Evolutionary conservation across 495 filamentous ascomycete species (phyloP).

Genomic region (Patellaria atrata): DNA sequence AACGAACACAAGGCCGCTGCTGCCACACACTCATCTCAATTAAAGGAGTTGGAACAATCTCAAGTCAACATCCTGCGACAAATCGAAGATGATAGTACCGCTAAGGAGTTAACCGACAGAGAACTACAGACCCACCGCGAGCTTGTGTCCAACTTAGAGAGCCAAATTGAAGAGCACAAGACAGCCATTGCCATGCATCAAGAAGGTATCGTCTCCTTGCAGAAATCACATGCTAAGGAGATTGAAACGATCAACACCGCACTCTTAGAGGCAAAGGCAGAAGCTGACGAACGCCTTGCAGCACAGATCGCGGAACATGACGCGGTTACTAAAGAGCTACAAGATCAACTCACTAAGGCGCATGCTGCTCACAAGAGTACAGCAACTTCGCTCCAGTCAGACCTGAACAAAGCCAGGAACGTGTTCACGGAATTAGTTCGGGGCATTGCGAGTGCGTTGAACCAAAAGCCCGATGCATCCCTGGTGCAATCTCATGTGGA

Average conservation of each 20-base stretch:
- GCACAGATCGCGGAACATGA: constrained; percentile 25
- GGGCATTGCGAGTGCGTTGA: constrained; percentile 35
- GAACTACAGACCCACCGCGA: constrained; percentile 30
- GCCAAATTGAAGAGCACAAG: constrained; percentile 37
- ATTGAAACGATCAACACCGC: constrained; percentile 34
- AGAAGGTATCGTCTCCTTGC: constrained; percentile 37
- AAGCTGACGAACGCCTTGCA: constrained; percentile 32
- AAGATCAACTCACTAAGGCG: constrained; percentile 25
- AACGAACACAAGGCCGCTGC: constrained; percentile 58
- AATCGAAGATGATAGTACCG: constrained; percentile 34
- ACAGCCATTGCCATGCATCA: constrained; percentile 40
- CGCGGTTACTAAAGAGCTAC: constrained; percentile 2
- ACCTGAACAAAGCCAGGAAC: constrained; percentile 55
- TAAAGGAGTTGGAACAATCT: constrained; percentile 33
- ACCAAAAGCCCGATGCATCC: constrained; percentile 33
- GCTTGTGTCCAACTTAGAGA: constrained; percentile 31
- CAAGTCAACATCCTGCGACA: constrained; percentile 33
- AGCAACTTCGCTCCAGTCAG: constrained; percentile 46
- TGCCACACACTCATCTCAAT: constrained; percentile 24
- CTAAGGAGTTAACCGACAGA: constrained; percentile 27
- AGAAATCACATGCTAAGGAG: constrained; percentile 39
- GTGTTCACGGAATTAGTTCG: constrained; percentile 48
- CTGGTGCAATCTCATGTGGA: constrained; percentile 35
- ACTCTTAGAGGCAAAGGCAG: constrained; percentile 29
- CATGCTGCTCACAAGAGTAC: constrained; percentile 38